Evolutionary conservation across 345 rosid genomes (phyloP), one percentile per base, ranked within the genome.

Genomic region (Euclidium syriacum): DNA sequence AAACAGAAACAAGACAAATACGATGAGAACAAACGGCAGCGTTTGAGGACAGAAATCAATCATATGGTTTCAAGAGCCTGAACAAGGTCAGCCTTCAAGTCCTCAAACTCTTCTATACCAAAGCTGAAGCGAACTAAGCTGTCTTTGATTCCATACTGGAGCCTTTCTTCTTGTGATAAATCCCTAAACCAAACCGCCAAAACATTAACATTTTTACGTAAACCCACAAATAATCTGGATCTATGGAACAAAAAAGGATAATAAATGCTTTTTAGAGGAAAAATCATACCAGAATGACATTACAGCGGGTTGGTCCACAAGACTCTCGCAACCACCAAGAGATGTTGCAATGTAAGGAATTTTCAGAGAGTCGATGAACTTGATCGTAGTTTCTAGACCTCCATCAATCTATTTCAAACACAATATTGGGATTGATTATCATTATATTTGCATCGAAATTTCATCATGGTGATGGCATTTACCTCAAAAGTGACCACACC

Each of bases 401-500:
- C 96, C 98, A 75, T 11, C 34, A 9, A 68, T 42, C 73, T 67
- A 64, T 3, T 12, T 22, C 20, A 24, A 12, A 17, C 30, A 24
- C 15, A 43, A 5, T 39, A 25, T 41, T 32, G 6, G 52, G 32
- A n/a, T 11, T 14, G 32, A 4, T 2, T 3, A 10, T 38, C 1
- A 9, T 10, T 24, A n/a, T 56, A 8, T 6, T 5, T 52, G 15
- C 15, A 49, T 17, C 23, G 38, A 23, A 39, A 1, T 51, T 52
- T 77, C 89, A 88, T 87, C 88, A 73, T 80, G 78, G 68, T 95
- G 84, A 55, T 79, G 86, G n/a, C n/a, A n/a, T n/a, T n/a, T 68
- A 84, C 99, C 99, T 94, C 99, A 68, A 94, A 90, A 81, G 97
- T 94, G 65, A 94, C 95, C 36, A 94, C 99, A 64, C 99, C 99